Percentiles rank a stretch among this genome's conserved stretches.
Conservation (phyloP, 345 rosid genomes). For the Rhodamnia rubescens region DNA sequence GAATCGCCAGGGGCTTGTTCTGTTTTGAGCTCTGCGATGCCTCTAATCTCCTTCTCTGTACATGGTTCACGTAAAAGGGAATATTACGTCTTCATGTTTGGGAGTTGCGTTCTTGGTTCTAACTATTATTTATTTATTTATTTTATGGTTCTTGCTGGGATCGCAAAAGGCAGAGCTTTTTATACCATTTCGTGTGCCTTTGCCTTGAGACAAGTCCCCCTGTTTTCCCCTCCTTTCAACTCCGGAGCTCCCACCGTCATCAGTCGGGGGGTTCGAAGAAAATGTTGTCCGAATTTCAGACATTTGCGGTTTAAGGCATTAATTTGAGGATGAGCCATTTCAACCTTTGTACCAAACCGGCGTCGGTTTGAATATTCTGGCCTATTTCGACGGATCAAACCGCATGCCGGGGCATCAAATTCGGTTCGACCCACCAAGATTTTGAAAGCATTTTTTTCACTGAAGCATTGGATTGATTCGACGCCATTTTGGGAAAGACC, state of each 20-base stretch:
- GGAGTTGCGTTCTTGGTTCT: not conserved
- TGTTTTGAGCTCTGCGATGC: not conserved
- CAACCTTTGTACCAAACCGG: not conserved
- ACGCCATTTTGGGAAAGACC: not conserved
- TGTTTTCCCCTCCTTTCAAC: not conserved
- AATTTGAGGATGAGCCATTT: not conserved
- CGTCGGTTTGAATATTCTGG: not conserved
- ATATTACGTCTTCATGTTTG: not conserved
- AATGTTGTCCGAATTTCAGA: not conserved
- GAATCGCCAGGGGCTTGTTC: not conserved
- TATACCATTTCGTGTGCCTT: not conserved
- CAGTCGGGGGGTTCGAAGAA: not conserved
- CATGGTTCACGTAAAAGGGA: not conserved
- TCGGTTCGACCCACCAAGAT: not conserved
- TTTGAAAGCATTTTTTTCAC: not conserved
- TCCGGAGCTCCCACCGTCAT: not conserved
- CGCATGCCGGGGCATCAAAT: not conserved
- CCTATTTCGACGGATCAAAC: not conserved
- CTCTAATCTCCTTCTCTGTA: not conserved
- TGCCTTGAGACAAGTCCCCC: not conserved
- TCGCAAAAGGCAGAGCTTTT: not conserved
- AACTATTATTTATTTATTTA: not conserved
- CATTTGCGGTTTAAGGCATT: not conserved
- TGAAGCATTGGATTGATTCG: not conserved
- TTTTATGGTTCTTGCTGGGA: not conserved